phyloP scores from a whole-genome alignment of 2,329 filamentous ascomycete species.

The Septoria petroselini region DNA sequence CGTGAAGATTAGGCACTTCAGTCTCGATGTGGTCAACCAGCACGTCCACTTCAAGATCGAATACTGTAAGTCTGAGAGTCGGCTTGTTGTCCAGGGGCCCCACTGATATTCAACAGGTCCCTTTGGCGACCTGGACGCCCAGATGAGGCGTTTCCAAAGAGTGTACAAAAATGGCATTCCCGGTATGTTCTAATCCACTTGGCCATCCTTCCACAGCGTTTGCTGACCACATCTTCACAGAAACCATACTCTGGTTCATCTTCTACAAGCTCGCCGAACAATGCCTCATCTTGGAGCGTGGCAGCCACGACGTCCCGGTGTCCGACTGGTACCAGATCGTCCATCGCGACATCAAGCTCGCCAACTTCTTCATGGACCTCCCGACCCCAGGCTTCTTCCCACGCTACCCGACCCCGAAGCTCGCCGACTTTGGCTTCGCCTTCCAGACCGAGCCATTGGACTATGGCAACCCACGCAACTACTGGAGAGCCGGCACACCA shows the following conservation, averaged over 20 bases:
- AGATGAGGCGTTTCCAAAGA: background rate
- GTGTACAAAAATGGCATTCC: background rate
- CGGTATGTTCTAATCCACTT: no score
- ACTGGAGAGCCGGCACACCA: background rate
- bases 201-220: no score
- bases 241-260: slow-evolving; percentile 19
- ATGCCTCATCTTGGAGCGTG: slow-evolving; percentile 16
- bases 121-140: slow-evolving; percentile 3
- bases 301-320: background rate
- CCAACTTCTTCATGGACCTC: slow-evolving; percentile 12
- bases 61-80: slow-evolving; percentile 1
- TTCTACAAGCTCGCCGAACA: slow-evolving; percentile 16
- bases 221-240: slow-evolving; percentile 9
- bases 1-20: slow-evolving; percentile 1
- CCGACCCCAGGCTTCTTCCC: background rate
- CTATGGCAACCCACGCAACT: background rate
- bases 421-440: slow-evolving; percentile 13
- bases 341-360: slow-evolving; percentile 8
- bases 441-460: background rate
- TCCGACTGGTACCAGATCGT: background rate
- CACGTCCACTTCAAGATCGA: background rate
- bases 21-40: background rate
- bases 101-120: background rate
- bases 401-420: slow-evolving; percentile 1
- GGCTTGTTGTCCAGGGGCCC: background rate